phyloP scores from a whole-genome alignment of 305 asterid species.

The Stenogyne calaminthoides region DNA sequence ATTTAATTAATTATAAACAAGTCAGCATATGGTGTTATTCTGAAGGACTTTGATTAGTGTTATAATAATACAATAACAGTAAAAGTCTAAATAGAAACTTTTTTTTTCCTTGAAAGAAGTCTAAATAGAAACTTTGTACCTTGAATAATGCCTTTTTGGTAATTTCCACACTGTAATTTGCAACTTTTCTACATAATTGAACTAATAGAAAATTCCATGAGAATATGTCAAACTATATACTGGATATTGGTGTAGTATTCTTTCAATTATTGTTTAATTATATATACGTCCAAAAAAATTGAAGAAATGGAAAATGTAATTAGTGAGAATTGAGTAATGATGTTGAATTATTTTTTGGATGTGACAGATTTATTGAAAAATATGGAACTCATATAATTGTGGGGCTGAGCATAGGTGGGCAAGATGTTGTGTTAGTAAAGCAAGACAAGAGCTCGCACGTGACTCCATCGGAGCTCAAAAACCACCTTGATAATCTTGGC shows the following conservation, averaged over 20 bases:
- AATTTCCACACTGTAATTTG: neutral
- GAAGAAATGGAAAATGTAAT: too few relatives aligned
- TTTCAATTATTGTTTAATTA: too few relatives aligned
- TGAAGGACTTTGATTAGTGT: slow-evolving; percentile 14
- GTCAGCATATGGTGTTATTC: slow-evolving; percentile 24
- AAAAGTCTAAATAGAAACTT: too few relatives aligned
- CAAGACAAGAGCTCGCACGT: slow-evolving; percentile 69
- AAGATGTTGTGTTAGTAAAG: slow-evolving; percentile 74
- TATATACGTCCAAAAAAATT: too few relatives aligned
- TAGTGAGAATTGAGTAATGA: neutral
- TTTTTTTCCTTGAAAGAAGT: too few relatives aligned
- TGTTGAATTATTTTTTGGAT: slow-evolving; percentile 21
- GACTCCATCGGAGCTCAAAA: slow-evolving; percentile 76
- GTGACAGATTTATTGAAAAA: slow-evolving; percentile 85
- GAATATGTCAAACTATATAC: slow-evolving; percentile 14
- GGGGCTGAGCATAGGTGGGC: slow-evolving; percentile 88
- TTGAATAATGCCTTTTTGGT: neutral
- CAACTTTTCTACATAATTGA: neutral
- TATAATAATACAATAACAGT: neutral
- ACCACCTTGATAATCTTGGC: slow-evolving; percentile 79
- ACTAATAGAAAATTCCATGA: neutral
- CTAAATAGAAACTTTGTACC: too few relatives aligned
- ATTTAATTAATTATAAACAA: neutral
- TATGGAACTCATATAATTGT: slow-evolving; percentile 92
- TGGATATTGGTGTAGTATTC: too few relatives aligned